These are phyloP conservation scores for Paspalum notatum DNA, from an alignment of 176 grass and related monocot genomes.

Conservation along the genomic window DNA sequence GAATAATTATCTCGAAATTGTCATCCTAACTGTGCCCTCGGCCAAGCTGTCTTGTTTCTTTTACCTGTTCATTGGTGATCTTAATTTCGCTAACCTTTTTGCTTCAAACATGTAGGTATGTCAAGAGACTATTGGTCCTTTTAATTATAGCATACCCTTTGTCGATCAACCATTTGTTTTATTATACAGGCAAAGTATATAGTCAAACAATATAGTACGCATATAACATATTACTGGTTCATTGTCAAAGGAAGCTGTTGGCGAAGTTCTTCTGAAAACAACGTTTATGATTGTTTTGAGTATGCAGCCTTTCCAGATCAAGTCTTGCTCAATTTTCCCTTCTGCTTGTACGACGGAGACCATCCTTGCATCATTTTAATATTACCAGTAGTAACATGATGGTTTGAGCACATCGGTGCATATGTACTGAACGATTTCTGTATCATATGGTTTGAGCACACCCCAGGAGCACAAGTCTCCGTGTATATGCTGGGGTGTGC, in stretches of 20 bases:
- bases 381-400: slow-evolving; percentile 2
- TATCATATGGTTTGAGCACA: too few species aligned
- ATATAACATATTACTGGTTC: slow-evolving; percentile 27
- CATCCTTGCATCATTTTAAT: not conserved
- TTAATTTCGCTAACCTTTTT: slow-evolving; percentile 27
- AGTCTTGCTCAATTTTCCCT: slow-evolving; percentile 7
- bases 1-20: not conserved
- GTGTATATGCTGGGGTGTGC: too few species aligned
- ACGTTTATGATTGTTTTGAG: slow-evolving; percentile 18
- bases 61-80: not conserved
- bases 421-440: not conserved
- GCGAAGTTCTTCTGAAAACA: slow-evolving; percentile 39
- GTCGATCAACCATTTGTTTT: slow-evolving; percentile 15
- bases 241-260: slow-evolving; percentile 36
- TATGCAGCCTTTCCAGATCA: not conserved
- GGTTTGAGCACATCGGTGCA: slow-evolving; percentile 11
- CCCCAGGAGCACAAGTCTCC: too few species aligned
- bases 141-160: slow-evolving; percentile 1
- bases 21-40: slow-evolving; percentile 8
- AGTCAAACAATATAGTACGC: slow-evolving; percentile 44
- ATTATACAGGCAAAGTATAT: not conserved
- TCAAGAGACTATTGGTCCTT: slow-evolving; percentile 21
- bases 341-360: slow-evolving; percentile 2
- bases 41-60: not conserved
- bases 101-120: slow-evolving; percentile 12